phyloP scores from a whole-genome alignment of 768 basidiomycete genomes.

The Suillus alpinus region DNA sequence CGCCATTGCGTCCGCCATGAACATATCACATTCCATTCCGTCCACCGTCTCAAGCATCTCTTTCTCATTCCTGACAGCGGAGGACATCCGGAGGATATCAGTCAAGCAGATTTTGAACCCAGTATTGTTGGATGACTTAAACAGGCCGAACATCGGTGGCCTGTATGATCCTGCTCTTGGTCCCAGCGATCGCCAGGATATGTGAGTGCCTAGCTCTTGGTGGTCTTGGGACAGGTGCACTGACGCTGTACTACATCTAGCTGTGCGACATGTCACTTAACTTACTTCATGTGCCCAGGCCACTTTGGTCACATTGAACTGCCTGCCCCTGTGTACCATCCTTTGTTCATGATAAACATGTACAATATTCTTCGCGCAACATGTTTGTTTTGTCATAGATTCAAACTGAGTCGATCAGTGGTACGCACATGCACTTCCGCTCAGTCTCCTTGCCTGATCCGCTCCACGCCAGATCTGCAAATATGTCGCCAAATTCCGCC shows the following conservation, averaged over 20 bases:
- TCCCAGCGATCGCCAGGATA: constrained; percentile 82
- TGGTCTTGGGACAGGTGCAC: constrained; percentile 2
- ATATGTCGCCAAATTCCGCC: constrained; percentile 80
- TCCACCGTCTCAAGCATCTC: constrained; percentile 81
- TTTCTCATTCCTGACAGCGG: constrained; percentile 87
- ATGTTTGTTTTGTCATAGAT: constrained; percentile 93
- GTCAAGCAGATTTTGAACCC: constrained; percentile 97
- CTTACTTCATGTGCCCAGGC: constrained; percentile 93
- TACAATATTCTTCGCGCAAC: constrained; percentile 82
- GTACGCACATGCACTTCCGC: constrained; percentile 40
- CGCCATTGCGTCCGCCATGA: constrained; percentile 49
- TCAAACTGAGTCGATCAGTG: constrained; percentile 74
- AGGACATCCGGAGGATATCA: constrained; percentile 91
- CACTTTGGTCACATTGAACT: constrained; percentile 98
- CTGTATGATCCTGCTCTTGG: constrained; percentile 96
- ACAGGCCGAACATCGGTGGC: constrained; percentile 87
- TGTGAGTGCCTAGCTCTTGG: constrained; percentile 54
- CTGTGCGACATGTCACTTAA: constrained; percentile 90
- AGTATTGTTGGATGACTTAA: constrained; percentile 88
- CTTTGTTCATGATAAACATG: constrained; percentile 90
- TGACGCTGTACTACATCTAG: constrained; percentile 40
- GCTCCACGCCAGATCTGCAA: constrained; percentile 59
- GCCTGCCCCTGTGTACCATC: constrained; percentile 93
- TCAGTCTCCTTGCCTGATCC: neutral
- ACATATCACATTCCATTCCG: constrained; percentile 87